Conservation (phyloP, 768 basidiomycete species). For the Naganishia vishniacii region DNA sequence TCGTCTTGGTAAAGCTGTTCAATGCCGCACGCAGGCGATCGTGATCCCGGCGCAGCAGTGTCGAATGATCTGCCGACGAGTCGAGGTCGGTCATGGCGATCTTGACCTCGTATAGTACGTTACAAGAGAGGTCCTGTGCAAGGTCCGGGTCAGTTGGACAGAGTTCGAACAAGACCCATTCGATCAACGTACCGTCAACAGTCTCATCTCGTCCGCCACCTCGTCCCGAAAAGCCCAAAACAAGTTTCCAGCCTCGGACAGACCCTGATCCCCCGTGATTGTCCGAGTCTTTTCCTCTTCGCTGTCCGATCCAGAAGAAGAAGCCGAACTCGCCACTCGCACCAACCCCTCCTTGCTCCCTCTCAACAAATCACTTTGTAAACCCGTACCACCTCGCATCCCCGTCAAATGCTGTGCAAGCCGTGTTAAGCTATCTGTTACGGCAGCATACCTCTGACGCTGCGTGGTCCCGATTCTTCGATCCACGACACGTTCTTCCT, state of each 20-base stretch:
- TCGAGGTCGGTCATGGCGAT: constrained; percentile 23
- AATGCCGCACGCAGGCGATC: constrained; percentile 36
- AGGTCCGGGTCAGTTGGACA: background rate
- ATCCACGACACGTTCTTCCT: constrained; percentile 66
- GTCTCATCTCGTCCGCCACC: constrained; percentile 41
- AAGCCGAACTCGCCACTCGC: background rate
- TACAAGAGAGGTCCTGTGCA: constrained; percentile 1
- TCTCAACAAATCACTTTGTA: constrained; percentile 76
- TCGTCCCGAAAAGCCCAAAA: constrained; percentile 44
- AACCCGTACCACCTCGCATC: constrained; percentile 69
- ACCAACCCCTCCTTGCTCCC: constrained; percentile 49
- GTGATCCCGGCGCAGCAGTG: constrained; percentile 13
- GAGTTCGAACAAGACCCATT: background rate
- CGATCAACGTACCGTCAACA: constrained; percentile 36
- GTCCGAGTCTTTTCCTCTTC: constrained; percentile 11
- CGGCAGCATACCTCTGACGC: constrained; percentile 71
- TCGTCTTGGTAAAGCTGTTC: constrained; percentile 36
- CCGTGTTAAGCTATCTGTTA: constrained; percentile 76
- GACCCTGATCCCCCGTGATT: background rate
- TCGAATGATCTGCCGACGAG: constrained; percentile 17
- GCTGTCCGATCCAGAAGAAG: background rate
- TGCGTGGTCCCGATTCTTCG: constrained; percentile 47
- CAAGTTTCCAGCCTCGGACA: constrained; percentile 35
- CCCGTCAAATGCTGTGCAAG: constrained; percentile 93
- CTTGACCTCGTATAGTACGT: constrained; percentile 19